Conservation (phyloP, 164 flowering plant genomes). For the Litsea cubeba region DNA sequence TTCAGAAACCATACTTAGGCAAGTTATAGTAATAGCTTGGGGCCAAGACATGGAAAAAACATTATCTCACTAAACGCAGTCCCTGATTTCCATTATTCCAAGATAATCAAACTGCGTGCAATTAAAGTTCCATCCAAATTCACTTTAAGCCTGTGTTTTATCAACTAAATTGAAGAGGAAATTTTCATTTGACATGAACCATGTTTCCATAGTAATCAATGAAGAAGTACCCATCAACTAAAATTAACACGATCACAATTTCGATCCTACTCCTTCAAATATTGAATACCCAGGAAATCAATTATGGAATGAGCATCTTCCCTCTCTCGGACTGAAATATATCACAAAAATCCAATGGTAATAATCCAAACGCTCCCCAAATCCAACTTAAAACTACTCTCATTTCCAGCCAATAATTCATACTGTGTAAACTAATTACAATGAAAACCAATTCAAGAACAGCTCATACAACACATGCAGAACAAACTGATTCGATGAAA, state of each 20-base stretch:
- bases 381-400: not conserved
- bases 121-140: not conserved
- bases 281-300: too few relatives aligned
- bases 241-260: too few relatives aligned
- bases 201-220: too few relatives aligned
- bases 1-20: not conserved
- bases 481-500: too few relatives aligned
- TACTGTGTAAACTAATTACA: not conserved
- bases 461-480: too few relatives aligned
- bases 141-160: not conserved
- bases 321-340: not conserved
- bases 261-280: too few relatives aligned
- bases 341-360: not conserved
- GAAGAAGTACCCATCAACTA: too few relatives aligned
- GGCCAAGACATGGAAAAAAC: not conserved
- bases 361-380: too few relatives aligned
- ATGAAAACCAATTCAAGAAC: slow-evolving; percentile 1
- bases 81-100: not conserved
- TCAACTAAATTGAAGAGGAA: not conserved
- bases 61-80: not conserved
- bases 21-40: not conserved
- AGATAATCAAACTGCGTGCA: not conserved
- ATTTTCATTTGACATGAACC: too few relatives aligned
- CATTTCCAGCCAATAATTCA: not conserved
- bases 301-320: not conserved